Percentiles rank a stretch among this genome's conserved stretches.
phyloP scores from a whole-genome alignment of 2,329 filamentous ascomycete species.

The Trichoderma citrinoviride region DNA sequence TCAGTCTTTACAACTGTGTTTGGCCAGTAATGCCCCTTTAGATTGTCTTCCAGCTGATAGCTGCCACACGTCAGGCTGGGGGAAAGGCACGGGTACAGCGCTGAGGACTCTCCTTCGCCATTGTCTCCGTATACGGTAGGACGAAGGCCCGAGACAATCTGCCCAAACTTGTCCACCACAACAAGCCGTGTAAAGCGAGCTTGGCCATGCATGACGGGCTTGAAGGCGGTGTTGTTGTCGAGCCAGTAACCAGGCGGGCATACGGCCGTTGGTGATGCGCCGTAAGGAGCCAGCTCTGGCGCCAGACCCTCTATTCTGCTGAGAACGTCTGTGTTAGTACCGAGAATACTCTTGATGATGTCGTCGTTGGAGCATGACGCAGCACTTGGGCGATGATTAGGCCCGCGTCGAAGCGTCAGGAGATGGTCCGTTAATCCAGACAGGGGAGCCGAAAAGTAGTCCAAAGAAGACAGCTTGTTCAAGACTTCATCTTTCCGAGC shows the following conservation, averaged over 20 bases:
- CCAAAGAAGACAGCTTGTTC: neutral
- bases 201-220: conserved; percentile 1
- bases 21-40: neutral
- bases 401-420: neutral
- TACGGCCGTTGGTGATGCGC: neutral
- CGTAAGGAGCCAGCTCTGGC: neutral
- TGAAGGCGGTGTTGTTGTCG: neutral
- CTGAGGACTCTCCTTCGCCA: neutral
- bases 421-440: conserved; percentile 8
- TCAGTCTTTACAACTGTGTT: neutral
- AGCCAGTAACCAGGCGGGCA: neutral
- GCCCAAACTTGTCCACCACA: conserved; percentile 14
- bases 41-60: neutral
- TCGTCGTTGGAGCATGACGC: neutral
- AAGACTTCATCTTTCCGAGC: neutral
- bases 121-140: neutral
- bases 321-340: neutral
- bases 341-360: neutral
- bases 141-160: neutral
- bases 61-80: neutral
- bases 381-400: neutral
- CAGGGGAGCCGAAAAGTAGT: neutral
- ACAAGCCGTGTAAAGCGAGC: neutral
- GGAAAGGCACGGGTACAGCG: neutral
- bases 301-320: neutral